These are phyloP conservation scores for Corchorus capsularis DNA, from an alignment of 345 rosid genomes.

Conservation along the genomic window DNA sequence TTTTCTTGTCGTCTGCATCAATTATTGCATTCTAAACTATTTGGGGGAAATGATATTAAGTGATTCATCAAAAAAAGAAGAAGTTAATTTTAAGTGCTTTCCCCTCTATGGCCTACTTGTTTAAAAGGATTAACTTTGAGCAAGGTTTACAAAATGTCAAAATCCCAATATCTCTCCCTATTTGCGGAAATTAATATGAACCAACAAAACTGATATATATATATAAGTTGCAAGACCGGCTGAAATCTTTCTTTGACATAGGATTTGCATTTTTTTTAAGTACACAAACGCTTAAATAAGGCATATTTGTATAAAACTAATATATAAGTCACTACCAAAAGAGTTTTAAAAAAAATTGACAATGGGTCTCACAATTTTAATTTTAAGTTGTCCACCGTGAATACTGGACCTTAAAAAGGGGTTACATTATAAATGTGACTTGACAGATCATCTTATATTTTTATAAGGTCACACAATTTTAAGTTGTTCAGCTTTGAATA, in stretches of 20 bases:
- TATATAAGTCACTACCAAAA: background rate
- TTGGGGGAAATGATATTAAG: too few relatives aligned
- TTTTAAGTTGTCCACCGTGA: background rate
- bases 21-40: slow-evolving; percentile 25
- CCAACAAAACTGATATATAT: background rate
- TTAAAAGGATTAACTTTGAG: background rate
- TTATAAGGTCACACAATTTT: too few relatives aligned
- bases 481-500: too few relatives aligned
- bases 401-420: background rate
- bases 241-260: background rate
- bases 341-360: background rate
- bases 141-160: background rate
- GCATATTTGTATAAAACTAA: background rate
- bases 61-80: too few relatives aligned
- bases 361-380: background rate
- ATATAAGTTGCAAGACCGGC: background rate
- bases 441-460: too few relatives aligned
- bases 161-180: background rate
- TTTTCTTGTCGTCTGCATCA: background rate
- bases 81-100: too few relatives aligned
- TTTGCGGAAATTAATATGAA: background rate
- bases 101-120: background rate
- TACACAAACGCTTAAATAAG: too few relatives aligned
- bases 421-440: background rate
- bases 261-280: too few relatives aligned